Evolutionary conservation across 306 rosid genomes (phyloP).

Genomic region (Castanea crenata): DNA sequence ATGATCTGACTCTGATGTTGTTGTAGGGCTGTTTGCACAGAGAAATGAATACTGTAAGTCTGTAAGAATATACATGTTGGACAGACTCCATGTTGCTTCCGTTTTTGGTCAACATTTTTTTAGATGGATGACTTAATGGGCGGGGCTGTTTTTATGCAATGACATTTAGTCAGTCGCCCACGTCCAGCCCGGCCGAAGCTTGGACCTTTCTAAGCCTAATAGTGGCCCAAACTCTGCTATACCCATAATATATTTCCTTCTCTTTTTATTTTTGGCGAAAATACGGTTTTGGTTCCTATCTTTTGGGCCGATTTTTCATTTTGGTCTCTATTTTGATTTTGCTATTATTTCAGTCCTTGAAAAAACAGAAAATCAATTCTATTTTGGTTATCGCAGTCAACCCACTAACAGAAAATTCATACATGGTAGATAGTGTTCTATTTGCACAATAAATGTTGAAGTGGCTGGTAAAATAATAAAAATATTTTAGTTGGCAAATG

Average conservation of each 20-base stretch:
- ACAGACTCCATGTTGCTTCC: background rate
- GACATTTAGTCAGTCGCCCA: background rate
- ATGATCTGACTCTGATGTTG: background rate
- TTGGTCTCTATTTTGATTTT: background rate
- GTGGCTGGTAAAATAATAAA: too few species aligned
- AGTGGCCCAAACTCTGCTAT: background rate
- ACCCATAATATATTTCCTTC: background rate
- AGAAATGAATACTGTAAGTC: background rate
- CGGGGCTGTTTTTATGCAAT: background rate
- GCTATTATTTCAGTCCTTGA: accelerated
- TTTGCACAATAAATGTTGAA: too few species aligned
- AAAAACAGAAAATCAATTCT: too few species aligned
- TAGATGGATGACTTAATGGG: background rate
- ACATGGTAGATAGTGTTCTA: too few species aligned
- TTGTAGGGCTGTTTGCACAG: background rate
- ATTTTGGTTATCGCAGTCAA: too few species aligned
- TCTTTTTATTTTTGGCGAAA: background rate
- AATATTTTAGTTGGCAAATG: too few species aligned
- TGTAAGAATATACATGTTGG: background rate
- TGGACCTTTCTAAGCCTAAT: background rate
- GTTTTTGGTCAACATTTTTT: background rate
- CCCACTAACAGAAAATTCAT: too few species aligned
- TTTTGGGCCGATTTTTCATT: too few species aligned
- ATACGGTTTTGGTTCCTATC: accelerated
- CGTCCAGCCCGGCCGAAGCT: background rate